Conservation (phyloP, 1,139 yeast genomes). For the Kodamaea derodonti region DNA sequence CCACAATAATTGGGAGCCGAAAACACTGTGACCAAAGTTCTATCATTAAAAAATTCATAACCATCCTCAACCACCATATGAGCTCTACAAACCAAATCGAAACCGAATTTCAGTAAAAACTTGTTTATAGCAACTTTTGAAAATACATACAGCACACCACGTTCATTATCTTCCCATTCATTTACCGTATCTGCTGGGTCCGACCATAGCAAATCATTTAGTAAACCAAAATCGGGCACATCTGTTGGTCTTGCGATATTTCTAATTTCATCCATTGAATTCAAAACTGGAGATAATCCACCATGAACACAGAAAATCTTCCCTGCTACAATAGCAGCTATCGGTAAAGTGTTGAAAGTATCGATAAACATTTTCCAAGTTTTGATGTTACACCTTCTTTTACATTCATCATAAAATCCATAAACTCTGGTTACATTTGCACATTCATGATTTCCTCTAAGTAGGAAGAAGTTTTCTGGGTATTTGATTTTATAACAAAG, state of each 20-base stretch:
- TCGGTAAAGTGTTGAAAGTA: constrained; percentile 89
- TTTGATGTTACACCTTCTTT: constrained; percentile 78
- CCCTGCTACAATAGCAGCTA: constrained; percentile 94
- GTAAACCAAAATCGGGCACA: constrained; percentile 91
- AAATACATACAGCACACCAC: constrained; percentile 97
- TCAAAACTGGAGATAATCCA: constrained; percentile 87
- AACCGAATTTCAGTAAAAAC: constrained; percentile 80
- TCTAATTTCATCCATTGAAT: constrained; percentile 87
- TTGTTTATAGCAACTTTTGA: constrained; percentile 90
- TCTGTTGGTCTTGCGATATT: constrained; percentile 93
- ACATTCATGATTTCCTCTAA: constrained; percentile 95
- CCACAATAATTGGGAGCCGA: constrained; percentile 98
- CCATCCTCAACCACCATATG: constrained; percentile 99
- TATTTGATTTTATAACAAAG: constrained; percentile 91
- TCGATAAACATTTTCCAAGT: constrained; percentile 94
- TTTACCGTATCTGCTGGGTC: constrained; percentile 94
- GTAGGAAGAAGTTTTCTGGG: constrained; percentile 89
- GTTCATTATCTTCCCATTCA: constrained; percentile 98
- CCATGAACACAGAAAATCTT: constrained; percentile 98
- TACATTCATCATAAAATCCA: constrained; percentile 97
- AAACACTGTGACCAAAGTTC: constrained; percentile 90
- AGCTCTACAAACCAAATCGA: constrained; percentile 93
- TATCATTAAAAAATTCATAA: constrained; percentile 91
- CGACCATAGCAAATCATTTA: constrained; percentile 91
- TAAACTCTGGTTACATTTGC: constrained; percentile 94